Evolutionary conservation across 164 flowering plant genomes (phyloP).

Genomic region (Saururus chinensis): DNA sequence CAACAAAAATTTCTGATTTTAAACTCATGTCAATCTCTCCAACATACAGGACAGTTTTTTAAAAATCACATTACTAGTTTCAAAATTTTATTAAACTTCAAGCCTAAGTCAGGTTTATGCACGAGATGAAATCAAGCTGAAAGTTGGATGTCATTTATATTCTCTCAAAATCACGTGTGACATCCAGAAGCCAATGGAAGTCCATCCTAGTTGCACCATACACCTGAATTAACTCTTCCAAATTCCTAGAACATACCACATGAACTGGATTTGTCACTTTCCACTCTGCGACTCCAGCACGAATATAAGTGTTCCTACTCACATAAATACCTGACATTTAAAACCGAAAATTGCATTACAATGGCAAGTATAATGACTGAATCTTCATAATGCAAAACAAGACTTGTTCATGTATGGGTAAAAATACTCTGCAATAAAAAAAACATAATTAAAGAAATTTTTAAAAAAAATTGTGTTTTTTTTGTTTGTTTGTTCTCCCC

Average conservation of each 20-base stretch:
- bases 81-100: too few relatives aligned
- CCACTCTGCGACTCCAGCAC: slow-evolving; percentile 91
- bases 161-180: not conserved
- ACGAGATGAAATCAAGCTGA: not conserved
- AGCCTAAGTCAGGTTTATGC: not conserved
- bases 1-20: too few relatives aligned
- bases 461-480: too few relatives aligned
- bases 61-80: too few relatives aligned
- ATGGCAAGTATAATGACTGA: not conserved
- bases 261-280: slow-evolving; percentile 84
- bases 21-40: too few relatives aligned
- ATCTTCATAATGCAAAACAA: not conserved
- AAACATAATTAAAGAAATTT: too few relatives aligned
- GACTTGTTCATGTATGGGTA: not conserved
- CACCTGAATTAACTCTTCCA: not conserved
- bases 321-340: slow-evolving; percentile 70
- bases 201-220: not conserved
- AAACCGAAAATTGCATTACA: not conserved
- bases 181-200: not conserved
- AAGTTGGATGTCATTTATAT: not conserved
- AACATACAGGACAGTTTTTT: too few relatives aligned
- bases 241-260: slow-evolving; percentile 60
- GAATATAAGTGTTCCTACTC: slow-evolving; percentile 94
- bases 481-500: too few relatives aligned
- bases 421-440: too few relatives aligned